These are phyloP conservation scores for Talaromyces sp. DNA, from an alignment of 2,329 filamentous ascomycete genomes.

Conservation along the genomic window DNA sequence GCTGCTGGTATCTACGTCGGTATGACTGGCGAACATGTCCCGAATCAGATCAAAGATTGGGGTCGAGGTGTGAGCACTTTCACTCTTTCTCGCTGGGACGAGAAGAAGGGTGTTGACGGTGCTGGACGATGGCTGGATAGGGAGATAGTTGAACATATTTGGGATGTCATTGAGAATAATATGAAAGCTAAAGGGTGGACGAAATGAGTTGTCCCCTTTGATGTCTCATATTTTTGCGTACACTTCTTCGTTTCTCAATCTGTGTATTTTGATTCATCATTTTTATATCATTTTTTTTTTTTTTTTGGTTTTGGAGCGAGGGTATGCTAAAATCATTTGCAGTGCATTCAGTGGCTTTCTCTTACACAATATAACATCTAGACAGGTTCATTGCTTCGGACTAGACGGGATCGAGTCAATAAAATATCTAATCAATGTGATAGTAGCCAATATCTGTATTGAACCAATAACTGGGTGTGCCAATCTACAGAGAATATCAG, in stretches of 20 bases:
- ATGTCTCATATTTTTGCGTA: neutral
- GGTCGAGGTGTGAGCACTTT: conserved; percentile 77
- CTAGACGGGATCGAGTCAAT: neutral
- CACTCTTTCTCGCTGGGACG: conserved; percentile 78
- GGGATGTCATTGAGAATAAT: conserved; percentile 80
- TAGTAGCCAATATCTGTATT: too few relatives aligned
- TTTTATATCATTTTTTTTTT: conserved; percentile 8
- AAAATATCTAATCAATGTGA: neutral
- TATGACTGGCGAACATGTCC: conserved; percentile 79
- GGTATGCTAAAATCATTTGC: conserved; percentile 14
- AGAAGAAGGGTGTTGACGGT: conserved; percentile 39
- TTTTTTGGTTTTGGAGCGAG: conserved; percentile 16
- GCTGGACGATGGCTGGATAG: conserved; percentile 72
- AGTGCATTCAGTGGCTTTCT: conserved; percentile 8
- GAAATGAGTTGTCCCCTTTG: conserved; percentile 20
- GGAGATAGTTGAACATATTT: conserved; percentile 89
- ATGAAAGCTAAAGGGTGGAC: conserved; percentile 83
- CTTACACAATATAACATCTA: neutral
- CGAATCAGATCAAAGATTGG: conserved; percentile 76
- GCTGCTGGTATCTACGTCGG: conserved; percentile 85
- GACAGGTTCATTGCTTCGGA: neutral
- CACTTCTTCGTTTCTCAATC: neutral
- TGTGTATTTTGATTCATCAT: conserved; percentile 1
- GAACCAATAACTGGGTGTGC: too few relatives aligned
- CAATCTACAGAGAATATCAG: too few relatives aligned